Conservation (phyloP, 2,329 filamentous ascomycete species). For the Corynespora cassiicola region DNA sequence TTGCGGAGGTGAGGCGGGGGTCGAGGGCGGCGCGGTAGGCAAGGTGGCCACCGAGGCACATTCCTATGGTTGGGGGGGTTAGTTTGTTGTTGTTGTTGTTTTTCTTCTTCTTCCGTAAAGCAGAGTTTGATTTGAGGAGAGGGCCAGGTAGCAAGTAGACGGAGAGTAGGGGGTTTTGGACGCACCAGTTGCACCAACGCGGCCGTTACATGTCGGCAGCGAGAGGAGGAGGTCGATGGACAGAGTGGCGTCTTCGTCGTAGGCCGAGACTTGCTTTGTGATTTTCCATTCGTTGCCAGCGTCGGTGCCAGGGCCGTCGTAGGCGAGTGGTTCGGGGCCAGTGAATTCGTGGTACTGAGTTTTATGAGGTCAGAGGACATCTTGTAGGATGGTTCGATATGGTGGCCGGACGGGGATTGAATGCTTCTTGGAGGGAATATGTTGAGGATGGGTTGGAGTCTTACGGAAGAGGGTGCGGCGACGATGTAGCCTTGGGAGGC, state of each 20-base stretch:
- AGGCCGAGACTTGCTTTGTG: conserved; percentile 82
- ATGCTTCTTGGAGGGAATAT: conserved; percentile 69
- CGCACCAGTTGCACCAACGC: conserved; percentile 57
- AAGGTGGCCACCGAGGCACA: conserved; percentile 93
- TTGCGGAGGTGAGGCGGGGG: conserved; percentile 74
- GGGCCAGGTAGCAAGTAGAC: too few relatives aligned
- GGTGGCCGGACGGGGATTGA: background rate
- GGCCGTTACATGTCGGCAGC: conserved; percentile 69
- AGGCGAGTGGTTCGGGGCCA: conserved; percentile 80
- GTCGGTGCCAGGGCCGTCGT: conserved; percentile 88
- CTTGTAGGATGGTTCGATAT: background rate
- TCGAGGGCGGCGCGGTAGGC: conserved; percentile 78
- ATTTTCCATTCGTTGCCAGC: conserved; percentile 87
- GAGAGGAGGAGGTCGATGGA: conserved; percentile 49
- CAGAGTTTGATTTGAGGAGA: too few relatives aligned
- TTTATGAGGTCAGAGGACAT: too few relatives aligned
- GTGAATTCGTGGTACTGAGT: conserved; percentile 98
- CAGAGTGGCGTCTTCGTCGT: conserved; percentile 68
- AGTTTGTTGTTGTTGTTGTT: background rate
- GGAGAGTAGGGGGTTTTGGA: background rate
- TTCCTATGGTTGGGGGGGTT: conserved; percentile 46
- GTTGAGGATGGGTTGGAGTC: too few relatives aligned
- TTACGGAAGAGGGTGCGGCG: conserved; percentile 82
- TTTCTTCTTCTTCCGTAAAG: too few relatives aligned
- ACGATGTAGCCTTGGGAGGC: conserved; percentile 93